These are phyloP conservation scores for Tetrastigma voinierianum DNA, from an alignment of 164 flowering plant species.

Conservation along the genomic window DNA sequence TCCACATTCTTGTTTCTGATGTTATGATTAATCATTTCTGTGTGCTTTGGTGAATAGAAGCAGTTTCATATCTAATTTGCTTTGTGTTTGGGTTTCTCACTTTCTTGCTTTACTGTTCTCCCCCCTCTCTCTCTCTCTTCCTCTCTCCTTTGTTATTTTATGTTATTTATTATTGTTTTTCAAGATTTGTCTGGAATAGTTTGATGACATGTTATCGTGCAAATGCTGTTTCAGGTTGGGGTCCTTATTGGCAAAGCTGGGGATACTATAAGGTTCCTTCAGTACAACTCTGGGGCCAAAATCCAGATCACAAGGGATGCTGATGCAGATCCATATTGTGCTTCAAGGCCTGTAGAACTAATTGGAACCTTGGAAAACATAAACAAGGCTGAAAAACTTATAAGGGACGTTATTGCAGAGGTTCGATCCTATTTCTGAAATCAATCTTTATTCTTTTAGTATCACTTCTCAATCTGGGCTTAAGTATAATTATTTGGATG, in stretches of 20 bases:
- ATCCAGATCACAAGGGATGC: constrained; percentile 92
- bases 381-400: constrained; percentile 82
- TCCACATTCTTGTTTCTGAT: not conserved
- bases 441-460: not conserved
- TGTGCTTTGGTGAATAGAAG: not conserved
- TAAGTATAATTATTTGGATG: not conserved
- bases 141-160: too few species aligned
- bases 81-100: not conserved
- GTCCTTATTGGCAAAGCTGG: constrained; percentile 96
- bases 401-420: constrained; percentile 94
- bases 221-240: constrained; percentile 64
- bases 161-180: not conserved
- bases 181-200: not conserved
- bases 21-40: not conserved
- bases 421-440: constrained; percentile 22
- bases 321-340: constrained; percentile 74
- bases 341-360: constrained; percentile 76
- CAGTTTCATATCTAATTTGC: not conserved
- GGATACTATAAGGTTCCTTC: constrained; percentile 79
- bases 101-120: too few species aligned
- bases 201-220: not conserved
- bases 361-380: constrained; percentile 70
- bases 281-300: constrained; percentile 83
- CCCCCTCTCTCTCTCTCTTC: too few species aligned
- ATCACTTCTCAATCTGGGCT: not conserved